phyloP scores from a whole-genome alignment of 2,329 filamentous ascomycete genomes.

The Monilinia vaccinii-corymbosi region DNA sequence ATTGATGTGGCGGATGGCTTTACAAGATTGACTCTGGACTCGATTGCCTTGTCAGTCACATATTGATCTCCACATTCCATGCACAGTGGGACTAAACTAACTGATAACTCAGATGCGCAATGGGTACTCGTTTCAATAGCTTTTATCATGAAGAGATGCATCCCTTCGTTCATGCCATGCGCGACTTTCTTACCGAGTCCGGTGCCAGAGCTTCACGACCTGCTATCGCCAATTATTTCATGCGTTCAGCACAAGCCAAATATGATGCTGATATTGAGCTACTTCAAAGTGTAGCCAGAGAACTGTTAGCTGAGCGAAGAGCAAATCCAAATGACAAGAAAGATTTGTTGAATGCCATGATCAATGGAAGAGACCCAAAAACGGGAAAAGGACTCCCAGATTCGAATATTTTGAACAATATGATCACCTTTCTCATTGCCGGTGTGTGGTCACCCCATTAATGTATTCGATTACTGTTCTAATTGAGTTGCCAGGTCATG shows the following conservation, averaged over 20 bases:
- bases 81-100: not conserved
- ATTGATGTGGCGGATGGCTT: slow-evolving; percentile 61
- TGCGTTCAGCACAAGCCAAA: slow-evolving; percentile 35
- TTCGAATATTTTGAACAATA: slow-evolving; percentile 55
- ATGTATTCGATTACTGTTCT: slow-evolving; percentile 35
- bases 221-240: slow-evolving; percentile 37
- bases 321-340: slow-evolving; percentile 49
- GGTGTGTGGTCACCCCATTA: slow-evolving; percentile 30
- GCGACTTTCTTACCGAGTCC: slow-evolving; percentile 49
- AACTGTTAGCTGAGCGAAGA: slow-evolving; percentile 52
- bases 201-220: slow-evolving; percentile 42
- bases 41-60: slow-evolving; percentile 37
- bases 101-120: slow-evolving; percentile 41
- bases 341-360: slow-evolving; percentile 62
- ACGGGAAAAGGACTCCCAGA: slow-evolving; percentile 58
- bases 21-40: slow-evolving; percentile 62
- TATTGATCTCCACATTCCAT: not conserved
- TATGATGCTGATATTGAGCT: slow-evolving; percentile 46
- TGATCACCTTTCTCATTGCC: slow-evolving; percentile 59
- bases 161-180: slow-evolving; percentile 62
- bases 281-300: slow-evolving; percentile 23
- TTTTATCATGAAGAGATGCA: slow-evolving; percentile 63
- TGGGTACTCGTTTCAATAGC: slow-evolving; percentile 71
- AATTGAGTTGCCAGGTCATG: slow-evolving; percentile 41
- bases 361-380: slow-evolving; percentile 56